Percentiles rank a stretch among this genome's conserved stretches.
phyloP scores from a whole-genome alignment of 768 basidiomycete genomes.

The Aureoboletus auriporus region DNA sequence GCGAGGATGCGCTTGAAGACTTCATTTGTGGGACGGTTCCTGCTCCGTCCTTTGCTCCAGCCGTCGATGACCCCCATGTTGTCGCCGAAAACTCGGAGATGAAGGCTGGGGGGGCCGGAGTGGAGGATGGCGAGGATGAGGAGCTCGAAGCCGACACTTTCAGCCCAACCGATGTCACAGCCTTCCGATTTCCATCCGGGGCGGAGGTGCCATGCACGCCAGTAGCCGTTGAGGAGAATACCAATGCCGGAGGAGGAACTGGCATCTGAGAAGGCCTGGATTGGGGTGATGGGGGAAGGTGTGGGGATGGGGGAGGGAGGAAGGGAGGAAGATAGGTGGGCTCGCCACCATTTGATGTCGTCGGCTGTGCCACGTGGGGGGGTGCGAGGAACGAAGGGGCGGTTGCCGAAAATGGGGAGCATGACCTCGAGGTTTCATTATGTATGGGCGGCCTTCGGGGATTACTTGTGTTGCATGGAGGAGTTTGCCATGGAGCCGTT shows the following conservation, averaged over 20 bases:
- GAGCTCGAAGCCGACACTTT: constrained; percentile 7
- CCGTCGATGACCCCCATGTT: constrained; percentile 37
- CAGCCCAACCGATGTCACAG: no score
- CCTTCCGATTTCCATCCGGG: no score
- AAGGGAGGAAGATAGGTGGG: fast-evolving
- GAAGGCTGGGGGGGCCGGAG: not conserved
- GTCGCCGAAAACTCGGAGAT: constrained; percentile 13
- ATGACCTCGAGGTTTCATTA: not conserved
- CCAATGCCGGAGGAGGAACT: no score
- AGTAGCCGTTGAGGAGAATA: no score
- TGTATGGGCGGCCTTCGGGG: not conserved
- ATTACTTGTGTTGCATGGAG: not conserved
- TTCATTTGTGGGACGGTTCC: constrained; percentile 23
- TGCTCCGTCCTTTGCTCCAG: constrained; percentile 30
- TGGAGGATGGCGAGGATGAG: constrained; percentile 23
- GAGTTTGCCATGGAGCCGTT: not conserved
- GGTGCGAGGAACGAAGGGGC: not conserved
- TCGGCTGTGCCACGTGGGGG: not conserved
- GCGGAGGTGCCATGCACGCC: no score
- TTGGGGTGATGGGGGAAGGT: no score
- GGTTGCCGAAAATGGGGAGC: not conserved
- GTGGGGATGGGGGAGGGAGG: no score
- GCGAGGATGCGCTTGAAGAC: constrained; percentile 30
- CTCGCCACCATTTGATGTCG: not conserved
- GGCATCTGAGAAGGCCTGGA: no score